Conservation (phyloP, 768 basidiomycete genomes). For the Psilocybe tampanensis region DNA sequence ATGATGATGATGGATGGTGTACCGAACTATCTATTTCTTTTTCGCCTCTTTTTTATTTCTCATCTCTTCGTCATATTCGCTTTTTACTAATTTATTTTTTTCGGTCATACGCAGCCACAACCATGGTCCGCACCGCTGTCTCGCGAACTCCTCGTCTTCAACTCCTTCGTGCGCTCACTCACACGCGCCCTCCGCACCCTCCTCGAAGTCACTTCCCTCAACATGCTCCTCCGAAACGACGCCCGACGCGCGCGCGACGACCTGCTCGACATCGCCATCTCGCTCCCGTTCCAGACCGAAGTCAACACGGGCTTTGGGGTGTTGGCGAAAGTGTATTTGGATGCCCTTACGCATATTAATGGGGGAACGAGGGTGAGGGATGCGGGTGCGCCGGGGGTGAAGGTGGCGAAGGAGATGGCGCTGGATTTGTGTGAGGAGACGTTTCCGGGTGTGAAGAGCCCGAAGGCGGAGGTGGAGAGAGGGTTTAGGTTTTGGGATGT, state of each 20-base stretch:
- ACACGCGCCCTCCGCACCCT: conserved; percentile 89
- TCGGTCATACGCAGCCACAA: conserved; percentile 61
- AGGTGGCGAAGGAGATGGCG: conserved; percentile 82
- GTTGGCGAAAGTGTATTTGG: conserved; percentile 94
- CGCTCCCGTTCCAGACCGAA: conserved; percentile 93
- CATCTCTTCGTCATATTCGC: neutral
- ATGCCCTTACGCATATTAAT: conserved; percentile 88
- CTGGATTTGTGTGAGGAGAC: conserved; percentile 93
- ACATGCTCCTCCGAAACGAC: conserved; percentile 90
- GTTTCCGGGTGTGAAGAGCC: conserved; percentile 88
- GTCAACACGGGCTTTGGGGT: conserved; percentile 99
- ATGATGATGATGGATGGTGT: too few relatives aligned
- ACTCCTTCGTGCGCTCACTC: conserved; percentile 92
- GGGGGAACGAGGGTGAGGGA: conserved; percentile 76
- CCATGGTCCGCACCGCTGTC: conserved; percentile 97
- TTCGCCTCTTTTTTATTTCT: neutral
- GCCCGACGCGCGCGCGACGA: conserved; percentile 89
- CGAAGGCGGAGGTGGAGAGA: conserved; percentile 88
- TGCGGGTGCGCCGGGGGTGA: conserved; percentile 76
- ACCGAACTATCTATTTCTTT: neutral
- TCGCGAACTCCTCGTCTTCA: conserved; percentile 96
- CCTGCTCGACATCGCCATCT: conserved; percentile 87
- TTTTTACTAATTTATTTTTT: conserved; percentile 5
- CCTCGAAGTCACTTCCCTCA: conserved; percentile 88
- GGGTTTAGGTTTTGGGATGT: conserved; percentile 99